Evolutionary conservation across 192 early-diverging fungal species (phyloP).

Genomic region (Coemansia javaensis): DNA sequence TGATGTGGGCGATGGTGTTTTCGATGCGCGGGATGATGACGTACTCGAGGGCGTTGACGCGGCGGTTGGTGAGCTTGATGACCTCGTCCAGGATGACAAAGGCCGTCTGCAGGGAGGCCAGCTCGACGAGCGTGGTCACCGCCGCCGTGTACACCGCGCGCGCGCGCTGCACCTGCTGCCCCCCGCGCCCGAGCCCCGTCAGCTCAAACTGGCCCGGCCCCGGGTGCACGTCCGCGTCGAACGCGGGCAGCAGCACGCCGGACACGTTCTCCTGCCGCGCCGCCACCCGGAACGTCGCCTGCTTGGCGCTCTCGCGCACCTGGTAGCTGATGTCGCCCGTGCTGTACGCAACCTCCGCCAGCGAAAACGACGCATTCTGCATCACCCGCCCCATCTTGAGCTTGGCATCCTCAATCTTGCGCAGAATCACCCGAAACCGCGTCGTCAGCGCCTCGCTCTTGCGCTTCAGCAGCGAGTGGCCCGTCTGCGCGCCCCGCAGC

Average conservation of each 20-base stretch:
- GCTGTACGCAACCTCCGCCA: slow-evolving; percentile 94
- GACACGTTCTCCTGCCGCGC: slow-evolving; percentile 97
- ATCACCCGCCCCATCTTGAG: slow-evolving; percentile 98
- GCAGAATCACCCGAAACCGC: slow-evolving; percentile 88
- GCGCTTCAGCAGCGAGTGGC: slow-evolving; percentile 95
- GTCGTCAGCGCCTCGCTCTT: slow-evolving; percentile 96
- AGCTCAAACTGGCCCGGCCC: slow-evolving; percentile 96
- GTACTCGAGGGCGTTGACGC: slow-evolving; percentile 99
- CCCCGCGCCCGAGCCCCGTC: slow-evolving; percentile 97
- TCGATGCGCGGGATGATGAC: slow-evolving; percentile 98
- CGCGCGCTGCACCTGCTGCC: slow-evolving; percentile 93
- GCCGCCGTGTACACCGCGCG: slow-evolving; percentile 93
- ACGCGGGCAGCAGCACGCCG: slow-evolving; percentile 90
- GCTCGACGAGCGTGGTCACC: slow-evolving; percentile 90
- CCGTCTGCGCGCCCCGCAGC: slow-evolving; percentile 96
- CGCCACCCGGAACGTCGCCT: slow-evolving; percentile 83
- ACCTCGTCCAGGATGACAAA: slow-evolving; percentile 99
- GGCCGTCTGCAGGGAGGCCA: slow-evolving; percentile 98
- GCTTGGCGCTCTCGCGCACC: slow-evolving; percentile 90
- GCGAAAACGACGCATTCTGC: slow-evolving; percentile 96
- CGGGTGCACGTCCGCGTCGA: slow-evolving; percentile 66
- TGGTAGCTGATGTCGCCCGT: slow-evolving; percentile 98
- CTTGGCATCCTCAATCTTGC: slow-evolving; percentile 98
- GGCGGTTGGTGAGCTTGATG: slow-evolving; percentile 97
- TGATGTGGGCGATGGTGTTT: slow-evolving; percentile 96